These are phyloP conservation scores for Boletus sensibilis DNA, from an alignment of 768 basidiomycete species.

Conservation along the genomic window DNA sequence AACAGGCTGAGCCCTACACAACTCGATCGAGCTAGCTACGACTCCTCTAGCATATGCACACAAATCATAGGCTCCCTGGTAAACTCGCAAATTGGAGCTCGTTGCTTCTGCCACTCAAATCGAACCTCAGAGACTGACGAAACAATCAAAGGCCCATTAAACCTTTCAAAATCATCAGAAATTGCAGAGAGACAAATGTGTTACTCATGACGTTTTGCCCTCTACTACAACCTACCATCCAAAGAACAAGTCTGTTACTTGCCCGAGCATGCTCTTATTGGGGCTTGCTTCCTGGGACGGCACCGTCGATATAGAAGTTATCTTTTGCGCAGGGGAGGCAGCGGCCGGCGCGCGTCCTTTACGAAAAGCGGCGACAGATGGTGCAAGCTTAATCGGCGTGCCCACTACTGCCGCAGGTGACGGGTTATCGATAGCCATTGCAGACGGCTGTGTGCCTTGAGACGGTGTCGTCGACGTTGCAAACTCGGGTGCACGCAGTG, in stretches of 20 bases:
- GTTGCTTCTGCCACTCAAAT: no score
- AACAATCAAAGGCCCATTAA: no score
- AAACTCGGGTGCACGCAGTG: conserved; percentile 25
- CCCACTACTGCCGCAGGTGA: conserved; percentile 48
- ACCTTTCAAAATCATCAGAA: background rate
- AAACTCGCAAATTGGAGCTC: no score
- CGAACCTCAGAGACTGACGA: no score
- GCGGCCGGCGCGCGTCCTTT: conserved; percentile 38
- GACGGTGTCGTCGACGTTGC: conserved; percentile 2
- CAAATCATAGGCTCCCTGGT: no score
- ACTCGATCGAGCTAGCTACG: no score
- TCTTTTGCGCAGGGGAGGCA: conserved; percentile 25
- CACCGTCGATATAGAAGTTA: conserved; percentile 7
- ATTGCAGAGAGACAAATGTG: background rate
- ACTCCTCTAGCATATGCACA: no score
- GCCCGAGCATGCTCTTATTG: conserved; percentile 63
- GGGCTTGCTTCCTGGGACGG: conserved; percentile 34
- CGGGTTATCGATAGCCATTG: conserved; percentile 50
- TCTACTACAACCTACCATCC: conserved; percentile 56
- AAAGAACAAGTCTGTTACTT: conserved; percentile 78
- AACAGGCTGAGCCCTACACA: no score
- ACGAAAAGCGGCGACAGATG: conserved; percentile 70
- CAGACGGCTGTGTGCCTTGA: conserved; percentile 31
- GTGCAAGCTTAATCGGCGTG: conserved; percentile 71
- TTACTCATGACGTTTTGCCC: background rate